Conservation (phyloP, 2,329 filamentous ascomycete species). For the Hymenoscyphus scutula region DNA sequence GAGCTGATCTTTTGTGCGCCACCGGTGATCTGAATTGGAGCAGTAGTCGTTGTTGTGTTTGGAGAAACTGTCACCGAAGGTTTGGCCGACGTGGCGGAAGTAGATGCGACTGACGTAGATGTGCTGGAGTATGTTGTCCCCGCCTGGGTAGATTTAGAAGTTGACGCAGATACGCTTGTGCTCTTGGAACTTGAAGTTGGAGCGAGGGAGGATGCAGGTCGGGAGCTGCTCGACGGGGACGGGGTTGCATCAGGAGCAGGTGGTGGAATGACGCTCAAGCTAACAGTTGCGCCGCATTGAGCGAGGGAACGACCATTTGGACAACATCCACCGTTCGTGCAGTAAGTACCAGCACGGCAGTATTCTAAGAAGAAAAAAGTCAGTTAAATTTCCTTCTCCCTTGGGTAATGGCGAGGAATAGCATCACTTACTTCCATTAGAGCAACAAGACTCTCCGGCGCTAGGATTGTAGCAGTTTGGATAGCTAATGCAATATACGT, state of each 20-base stretch:
- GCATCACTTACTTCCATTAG: not conserved
- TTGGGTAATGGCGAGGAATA: not conserved
- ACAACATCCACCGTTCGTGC: not conserved
- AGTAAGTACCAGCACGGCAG: not conserved
- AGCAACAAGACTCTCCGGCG: constrained; percentile 1
- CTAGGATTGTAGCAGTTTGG: constrained; percentile 3
- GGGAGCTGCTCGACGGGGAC: not conserved
- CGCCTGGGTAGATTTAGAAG: not conserved
- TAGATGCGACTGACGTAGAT: not conserved
- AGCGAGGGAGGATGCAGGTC: not conserved
- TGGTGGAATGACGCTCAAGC: not conserved
- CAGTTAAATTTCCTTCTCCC: not conserved
- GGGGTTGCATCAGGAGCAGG: not conserved
- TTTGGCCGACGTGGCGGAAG: not conserved
- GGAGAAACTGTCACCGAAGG: not conserved
- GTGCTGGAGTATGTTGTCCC: not conserved
- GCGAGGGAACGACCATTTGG: not conserved
- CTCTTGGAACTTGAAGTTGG: not conserved
- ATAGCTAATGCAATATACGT: not conserved
- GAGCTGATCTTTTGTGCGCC: not conserved
- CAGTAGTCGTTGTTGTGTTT: not conserved
- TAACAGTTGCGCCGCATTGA: not conserved
- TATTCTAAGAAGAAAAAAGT: not conserved
- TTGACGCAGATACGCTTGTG: not conserved
- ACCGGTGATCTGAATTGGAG: not conserved